Conservation (phyloP, 352 stramenopile genomes). For the Phytophthora colocasiae region DNA sequence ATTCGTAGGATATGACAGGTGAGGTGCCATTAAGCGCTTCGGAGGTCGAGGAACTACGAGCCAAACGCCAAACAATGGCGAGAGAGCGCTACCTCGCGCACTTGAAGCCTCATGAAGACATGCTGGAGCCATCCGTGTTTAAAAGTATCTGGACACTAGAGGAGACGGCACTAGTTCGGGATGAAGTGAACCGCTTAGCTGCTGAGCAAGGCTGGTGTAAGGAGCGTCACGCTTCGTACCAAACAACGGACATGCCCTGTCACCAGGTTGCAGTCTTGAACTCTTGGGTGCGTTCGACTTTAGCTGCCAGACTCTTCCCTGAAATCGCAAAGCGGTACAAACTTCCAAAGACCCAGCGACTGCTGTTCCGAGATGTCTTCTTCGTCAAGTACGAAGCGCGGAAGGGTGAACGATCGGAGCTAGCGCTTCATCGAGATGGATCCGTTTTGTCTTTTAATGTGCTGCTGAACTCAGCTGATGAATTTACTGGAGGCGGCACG, state of each 20-base stretch:
- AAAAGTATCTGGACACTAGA: conserved; percentile 51
- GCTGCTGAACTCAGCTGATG: conserved; percentile 76
- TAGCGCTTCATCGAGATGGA: conserved; percentile 93
- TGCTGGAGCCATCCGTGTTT: conserved; percentile 57
- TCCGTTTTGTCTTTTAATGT: conserved; percentile 96
- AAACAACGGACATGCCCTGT: conserved; percentile 86
- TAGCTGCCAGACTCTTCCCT: conserved; percentile 65
- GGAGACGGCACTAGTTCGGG: conserved; percentile 57
- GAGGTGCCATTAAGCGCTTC: conserved; percentile 25
- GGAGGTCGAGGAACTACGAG: conserved; percentile 34
- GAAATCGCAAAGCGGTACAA: conserved; percentile 55
- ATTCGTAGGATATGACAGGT: conserved; percentile 19
- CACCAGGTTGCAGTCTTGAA: conserved; percentile 74
- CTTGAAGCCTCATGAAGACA: conserved; percentile 51
- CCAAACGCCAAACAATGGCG: conserved; percentile 50
- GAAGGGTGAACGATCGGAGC: conserved; percentile 61
- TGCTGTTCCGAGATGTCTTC: conserved; percentile 89
- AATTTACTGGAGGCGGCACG: conserved; percentile 94
- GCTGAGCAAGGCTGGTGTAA: conserved; percentile 69
- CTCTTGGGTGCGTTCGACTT: conserved; percentile 63
- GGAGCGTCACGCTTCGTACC: conserved; percentile 81
- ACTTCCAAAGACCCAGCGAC: conserved; percentile 44
- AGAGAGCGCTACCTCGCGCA: conserved; percentile 57
- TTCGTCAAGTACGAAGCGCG: conserved; percentile 89
- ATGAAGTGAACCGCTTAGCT: conserved; percentile 49